Evolutionary conservation across 352 stramenopile genomes (phyloP).

Genomic region (Globisporangium alternatum): DNA sequence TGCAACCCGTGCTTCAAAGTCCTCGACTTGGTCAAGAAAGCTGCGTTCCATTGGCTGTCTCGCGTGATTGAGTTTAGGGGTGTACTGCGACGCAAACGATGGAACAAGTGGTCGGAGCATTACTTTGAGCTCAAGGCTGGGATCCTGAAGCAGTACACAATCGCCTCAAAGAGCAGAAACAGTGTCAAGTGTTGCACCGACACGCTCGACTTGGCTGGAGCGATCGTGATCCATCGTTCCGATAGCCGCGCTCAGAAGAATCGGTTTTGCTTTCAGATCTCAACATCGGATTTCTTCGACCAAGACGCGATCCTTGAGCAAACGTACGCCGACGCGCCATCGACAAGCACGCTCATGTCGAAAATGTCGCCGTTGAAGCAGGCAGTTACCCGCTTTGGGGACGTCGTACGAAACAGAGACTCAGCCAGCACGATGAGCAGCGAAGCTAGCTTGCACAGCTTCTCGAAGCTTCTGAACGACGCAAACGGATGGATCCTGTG

Average conservation of each 20-base stretch:
- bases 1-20: slow-evolving; percentile 69
- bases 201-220: slow-evolving; percentile 64
- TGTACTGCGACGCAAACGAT: slow-evolving; percentile 63
- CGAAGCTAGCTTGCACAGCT: slow-evolving; percentile 23
- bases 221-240: slow-evolving; percentile 77
- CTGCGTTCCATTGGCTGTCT: slow-evolving; percentile 66
- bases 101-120: slow-evolving; percentile 80
- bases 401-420: slow-evolving; percentile 33
- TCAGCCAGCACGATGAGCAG: slow-evolving; percentile 25
- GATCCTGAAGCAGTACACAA: slow-evolving; percentile 76
- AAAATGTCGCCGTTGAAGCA: slow-evolving; percentile 67
- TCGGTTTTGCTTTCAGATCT: slow-evolving; percentile 81
- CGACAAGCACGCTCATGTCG: slow-evolving; percentile 25
- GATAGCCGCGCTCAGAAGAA: slow-evolving; percentile 70
- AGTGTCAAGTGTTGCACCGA: slow-evolving; percentile 47
- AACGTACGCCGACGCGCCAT: slow-evolving; percentile 7
- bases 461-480: slow-evolving; percentile 17
- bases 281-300: slow-evolving; percentile 37
- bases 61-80: slow-evolving; percentile 68
- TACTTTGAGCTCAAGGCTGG: slow-evolving; percentile 78
- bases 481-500: slow-evolving; percentile 70
- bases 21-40: slow-evolving; percentile 61
- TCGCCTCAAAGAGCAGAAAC: slow-evolving; percentile 31
- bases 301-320: slow-evolving; percentile 24
- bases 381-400: slow-evolving; percentile 52